Percentiles rank a stretch among this genome's conserved stretches.
Conservation (phyloP, 1,139 yeast species). For the Geotrichum klebahnii region DNA sequence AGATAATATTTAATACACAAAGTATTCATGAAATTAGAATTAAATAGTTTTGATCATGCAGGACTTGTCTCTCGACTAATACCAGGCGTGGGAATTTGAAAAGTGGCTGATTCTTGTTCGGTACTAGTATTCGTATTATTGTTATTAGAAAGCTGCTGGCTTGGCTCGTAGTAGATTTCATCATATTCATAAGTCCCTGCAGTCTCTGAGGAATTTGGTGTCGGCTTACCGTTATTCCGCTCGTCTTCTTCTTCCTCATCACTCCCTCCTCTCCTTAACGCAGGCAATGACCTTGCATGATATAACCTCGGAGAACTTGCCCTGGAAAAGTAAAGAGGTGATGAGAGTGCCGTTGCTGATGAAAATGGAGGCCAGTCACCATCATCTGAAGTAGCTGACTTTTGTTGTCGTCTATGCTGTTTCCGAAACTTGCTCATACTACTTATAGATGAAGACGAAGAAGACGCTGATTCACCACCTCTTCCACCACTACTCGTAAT, state of each 20-base stretch:
- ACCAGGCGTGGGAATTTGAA: not conserved
- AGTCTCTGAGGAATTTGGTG: not conserved
- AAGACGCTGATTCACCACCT: not conserved
- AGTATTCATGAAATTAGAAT: too few relatives aligned
- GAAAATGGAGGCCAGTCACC: not conserved
- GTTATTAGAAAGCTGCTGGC: not conserved
- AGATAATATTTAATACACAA: not conserved
- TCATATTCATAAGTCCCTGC: conserved; percentile 11
- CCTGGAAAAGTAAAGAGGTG: conserved; percentile 8
- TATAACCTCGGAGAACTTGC: conserved; percentile 10
- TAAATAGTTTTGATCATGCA: too few relatives aligned
- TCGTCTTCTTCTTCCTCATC: conserved; percentile 1
- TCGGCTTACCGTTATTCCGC: not conserved
- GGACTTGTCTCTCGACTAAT: not conserved
- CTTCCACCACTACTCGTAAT: conserved; percentile 5
- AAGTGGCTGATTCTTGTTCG: not conserved
- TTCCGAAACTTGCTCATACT: not conserved
- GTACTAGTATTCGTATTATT: not conserved
- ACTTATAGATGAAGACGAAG: not conserved
- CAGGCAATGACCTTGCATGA: conserved; percentile 15
- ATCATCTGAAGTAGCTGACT: conserved; percentile 1
- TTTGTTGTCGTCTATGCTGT: conserved; percentile 7
- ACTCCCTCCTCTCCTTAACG: not conserved
- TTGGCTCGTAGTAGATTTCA: conserved; percentile 8
- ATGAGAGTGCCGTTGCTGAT: conserved; percentile 1